Evolutionary conservation across 176 grass and related monocot species (phyloP), one percentile per base, ranked within the genome.

Genomic region (Zoysia japonica): DNA sequence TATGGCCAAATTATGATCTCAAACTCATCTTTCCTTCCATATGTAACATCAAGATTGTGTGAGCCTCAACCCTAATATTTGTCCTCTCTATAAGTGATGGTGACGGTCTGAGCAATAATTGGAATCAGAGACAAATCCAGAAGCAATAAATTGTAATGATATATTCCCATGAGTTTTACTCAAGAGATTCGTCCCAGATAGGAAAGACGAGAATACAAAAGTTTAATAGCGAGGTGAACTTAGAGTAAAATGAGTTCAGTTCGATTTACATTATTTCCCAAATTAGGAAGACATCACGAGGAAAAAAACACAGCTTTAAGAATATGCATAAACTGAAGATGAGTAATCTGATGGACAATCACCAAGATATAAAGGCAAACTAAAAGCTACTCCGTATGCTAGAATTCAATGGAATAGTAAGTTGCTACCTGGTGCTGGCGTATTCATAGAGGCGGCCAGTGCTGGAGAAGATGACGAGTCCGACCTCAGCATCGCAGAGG

Each of bases 401-500:
- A 43, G 9, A 67, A 2, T 67, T 53, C 15, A 7, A 70, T 64
- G 62, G 46, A 73, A 48, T 51, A 57, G n/a, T 19, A 39, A 72
- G 46, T 75, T 80, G 44, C 28, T 20, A 97, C 94, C 91, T 97
- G 82, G 87, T 82, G 89, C 81, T 97, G 60, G 91, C 67, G 52
- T 87, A 97, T 61, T 97, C 94, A 19, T 97, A 91, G 61, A 97
- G 94, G n/a, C 94, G 88, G 61, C 79, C 64, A 19, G 91, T 97
- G 85, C 94, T 93, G 55, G 94, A 97, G 88, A 97, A 97, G 89
- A 97, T 84, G 67, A 89, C 68, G 74, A 97, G 89, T 1, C 94
- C 94, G 41, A 97, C 94, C 85, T 97, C 91, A 39, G 94, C 91
- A n/a, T 97, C 94, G 42, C 94, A 97, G 66, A 97, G 94, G 79